These are phyloP conservation scores for Xylaria nigripes DNA, from an alignment of 495 filamentous ascomycete genomes.

Conservation along the genomic window DNA sequence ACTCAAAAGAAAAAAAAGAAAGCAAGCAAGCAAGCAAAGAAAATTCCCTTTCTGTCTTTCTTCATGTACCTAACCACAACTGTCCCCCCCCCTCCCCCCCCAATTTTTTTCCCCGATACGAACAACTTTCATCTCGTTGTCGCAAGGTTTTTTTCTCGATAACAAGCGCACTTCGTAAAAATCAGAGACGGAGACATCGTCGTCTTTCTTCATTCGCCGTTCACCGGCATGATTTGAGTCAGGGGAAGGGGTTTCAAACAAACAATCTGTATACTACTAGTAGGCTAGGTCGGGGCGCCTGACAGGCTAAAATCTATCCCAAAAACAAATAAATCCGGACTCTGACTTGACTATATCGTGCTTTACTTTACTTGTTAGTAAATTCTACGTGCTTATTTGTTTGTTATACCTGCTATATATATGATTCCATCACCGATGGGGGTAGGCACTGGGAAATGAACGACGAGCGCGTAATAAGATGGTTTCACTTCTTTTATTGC, in stretches of 20 bases:
- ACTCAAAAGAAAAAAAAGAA: neutral
- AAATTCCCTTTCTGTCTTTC: neutral
- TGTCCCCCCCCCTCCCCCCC: neutral
- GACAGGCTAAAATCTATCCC: neutral
- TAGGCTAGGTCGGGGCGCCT: neutral
- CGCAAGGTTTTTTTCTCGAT: neutral
- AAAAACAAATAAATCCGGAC: too few relatives aligned
- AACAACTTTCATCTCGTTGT: too few relatives aligned
- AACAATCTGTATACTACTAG: conserved; percentile 7
- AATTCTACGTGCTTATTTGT: too few relatives aligned
- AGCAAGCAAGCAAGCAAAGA: neutral
- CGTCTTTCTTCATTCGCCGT: too few relatives aligned
- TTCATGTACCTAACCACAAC: neutral
- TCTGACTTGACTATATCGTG: too few relatives aligned
- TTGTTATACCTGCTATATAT: too few relatives aligned
- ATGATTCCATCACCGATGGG: too few relatives aligned
- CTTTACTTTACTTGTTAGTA: too few relatives aligned
- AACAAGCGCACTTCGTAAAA: too few relatives aligned
- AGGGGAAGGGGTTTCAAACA: neutral
- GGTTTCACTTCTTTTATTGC: neutral
- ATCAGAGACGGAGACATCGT: neutral
- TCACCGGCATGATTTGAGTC: neutral
- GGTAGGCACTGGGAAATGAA: too few relatives aligned
- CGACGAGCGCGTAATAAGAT: neutral
- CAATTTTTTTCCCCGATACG: neutral